Conservation (phyloP, 2,329 filamentous ascomycete genomes). For the Ophiosphaerella herpotricha region DNA sequence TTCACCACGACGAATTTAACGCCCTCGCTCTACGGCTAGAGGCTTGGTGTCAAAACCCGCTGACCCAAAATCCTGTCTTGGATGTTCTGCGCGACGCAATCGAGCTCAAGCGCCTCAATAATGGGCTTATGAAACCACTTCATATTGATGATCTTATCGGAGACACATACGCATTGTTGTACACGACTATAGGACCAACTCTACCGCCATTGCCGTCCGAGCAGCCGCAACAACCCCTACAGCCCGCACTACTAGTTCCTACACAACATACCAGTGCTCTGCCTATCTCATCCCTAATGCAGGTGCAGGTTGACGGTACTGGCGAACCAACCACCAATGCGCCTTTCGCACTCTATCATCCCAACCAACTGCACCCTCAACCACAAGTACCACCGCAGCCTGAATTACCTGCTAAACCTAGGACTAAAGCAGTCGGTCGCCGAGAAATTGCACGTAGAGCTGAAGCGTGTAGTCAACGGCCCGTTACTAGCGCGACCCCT, state of each 20-base stretch:
- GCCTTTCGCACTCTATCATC: constrained; percentile 33
- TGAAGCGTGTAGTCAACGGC: constrained; percentile 58
- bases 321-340: constrained; percentile 8
- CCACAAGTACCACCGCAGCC: constrained; percentile 20
- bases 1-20: constrained; percentile 69
- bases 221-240: constrained; percentile 26
- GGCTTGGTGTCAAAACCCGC: constrained; percentile 58
- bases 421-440: constrained; percentile 63
- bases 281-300: constrained; percentile 38
- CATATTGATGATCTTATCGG: constrained; percentile 92
- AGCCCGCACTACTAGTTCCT: constrained; percentile 7
- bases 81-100: constrained; percentile 69
- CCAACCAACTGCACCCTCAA: constrained; percentile 26
- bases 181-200: constrained; percentile 66
- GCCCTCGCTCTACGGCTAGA: constrained; percentile 64
- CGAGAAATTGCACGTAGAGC: constrained; percentile 64
- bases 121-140: constrained; percentile 80
- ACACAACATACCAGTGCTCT: constrained; percentile 23
- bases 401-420: constrained; percentile 29
- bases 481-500: constrained; percentile 35
- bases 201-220: constrained; percentile 58
- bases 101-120: constrained; percentile 80
- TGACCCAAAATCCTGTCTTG: constrained; percentile 55
- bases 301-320: constrained; percentile 12
- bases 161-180: constrained; percentile 83